A percentile compares a stretch with the other conserved stretches of the same genome.
These are phyloP conservation scores for Heimioporus retisporus DNA, from an alignment of 1,284 basidiomycete genomes.

Conservation along the genomic window DNA sequence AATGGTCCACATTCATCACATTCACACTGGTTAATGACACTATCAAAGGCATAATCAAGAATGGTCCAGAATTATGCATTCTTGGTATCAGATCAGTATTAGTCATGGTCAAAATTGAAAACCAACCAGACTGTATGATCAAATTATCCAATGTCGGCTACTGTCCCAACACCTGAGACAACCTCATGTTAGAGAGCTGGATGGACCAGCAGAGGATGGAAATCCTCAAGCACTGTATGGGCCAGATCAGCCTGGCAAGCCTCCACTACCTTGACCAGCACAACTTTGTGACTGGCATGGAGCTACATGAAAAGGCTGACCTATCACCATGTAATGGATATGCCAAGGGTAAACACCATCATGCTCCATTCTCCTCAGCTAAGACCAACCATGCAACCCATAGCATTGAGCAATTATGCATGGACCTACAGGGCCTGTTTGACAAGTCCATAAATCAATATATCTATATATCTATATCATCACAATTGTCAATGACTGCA, in stretches of 20 bases:
- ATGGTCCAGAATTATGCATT: constrained; percentile 13
- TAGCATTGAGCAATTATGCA: constrained; percentile 8
- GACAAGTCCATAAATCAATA: constrained; percentile 10
- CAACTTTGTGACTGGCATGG: too few species aligned
- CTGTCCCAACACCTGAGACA: constrained; percentile 19
- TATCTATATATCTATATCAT: constrained; percentile 5
- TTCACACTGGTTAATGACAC: constrained; percentile 8
- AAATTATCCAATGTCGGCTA: constrained; percentile 24
- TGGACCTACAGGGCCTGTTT: constrained; percentile 22
- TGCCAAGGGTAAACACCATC: background rate
- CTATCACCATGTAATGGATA: background rate
- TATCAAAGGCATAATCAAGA: constrained; percentile 24
- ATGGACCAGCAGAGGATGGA: constrained; percentile 13
- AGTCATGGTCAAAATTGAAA: constrained; percentile 10
- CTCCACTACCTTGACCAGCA: too few species aligned
- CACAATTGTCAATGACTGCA: constrained; percentile 16
- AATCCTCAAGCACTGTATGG: background rate
- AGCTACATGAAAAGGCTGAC: background rate
- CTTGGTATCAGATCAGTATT: constrained; percentile 8
- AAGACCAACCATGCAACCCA: background rate
- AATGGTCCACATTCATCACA: constrained; percentile 12
- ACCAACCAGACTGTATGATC: constrained; percentile 1
- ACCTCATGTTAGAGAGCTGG: constrained; percentile 22
- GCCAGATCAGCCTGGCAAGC: too few species aligned
- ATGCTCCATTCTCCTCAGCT: background rate